A percentile compares a stretch with the other conserved stretches of the same genome.
Evolutionary conservation across 2,329 filamentous ascomycete genomes (phyloP).

Genomic region (Aaosphaeria arxii): DNA sequence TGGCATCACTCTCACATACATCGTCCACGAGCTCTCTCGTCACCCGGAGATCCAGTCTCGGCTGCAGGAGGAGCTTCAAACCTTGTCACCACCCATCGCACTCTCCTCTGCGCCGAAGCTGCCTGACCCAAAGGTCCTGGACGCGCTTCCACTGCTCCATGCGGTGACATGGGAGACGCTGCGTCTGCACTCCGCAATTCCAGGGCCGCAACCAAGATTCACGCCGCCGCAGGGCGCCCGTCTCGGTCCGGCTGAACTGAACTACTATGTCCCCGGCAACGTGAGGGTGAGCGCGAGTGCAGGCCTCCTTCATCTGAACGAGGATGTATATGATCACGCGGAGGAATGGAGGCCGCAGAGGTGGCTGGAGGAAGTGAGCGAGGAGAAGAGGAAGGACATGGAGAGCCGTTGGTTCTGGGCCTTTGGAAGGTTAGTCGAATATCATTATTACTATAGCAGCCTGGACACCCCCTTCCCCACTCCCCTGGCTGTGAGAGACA

Average conservation of each 20-base stretch:
- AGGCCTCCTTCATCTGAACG: constrained; percentile 46
- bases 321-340: constrained; percentile 43
- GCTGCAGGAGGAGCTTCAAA: constrained; percentile 43
- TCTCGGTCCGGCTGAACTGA: constrained; percentile 35
- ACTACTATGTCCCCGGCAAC: constrained; percentile 39
- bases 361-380: constrained; percentile 40
- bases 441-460: background rate
- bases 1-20: constrained; percentile 64
- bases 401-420: constrained; percentile 50
- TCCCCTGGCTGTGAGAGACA: background rate
- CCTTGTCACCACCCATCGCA: constrained; percentile 24
- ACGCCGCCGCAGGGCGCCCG: constrained; percentile 41
- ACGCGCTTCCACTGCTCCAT: constrained; percentile 54
- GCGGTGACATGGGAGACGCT: constrained; percentile 61
- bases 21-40: constrained; percentile 54
- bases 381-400: constrained; percentile 40
- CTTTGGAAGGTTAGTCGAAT: constrained; percentile 41
- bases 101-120: constrained; percentile 21
- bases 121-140: constrained; percentile 42
- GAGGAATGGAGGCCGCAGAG: constrained; percentile 40
- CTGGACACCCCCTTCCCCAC: background rate
- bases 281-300: constrained; percentile 48
- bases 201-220: constrained; percentile 60
- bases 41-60: constrained; percentile 25
- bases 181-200: constrained; percentile 60